Evolutionary conservation across 164 flowering plant species (phyloP), one percentile per base, ranked within the genome.

Genomic region (Dillenia suffruticosa): DNA sequence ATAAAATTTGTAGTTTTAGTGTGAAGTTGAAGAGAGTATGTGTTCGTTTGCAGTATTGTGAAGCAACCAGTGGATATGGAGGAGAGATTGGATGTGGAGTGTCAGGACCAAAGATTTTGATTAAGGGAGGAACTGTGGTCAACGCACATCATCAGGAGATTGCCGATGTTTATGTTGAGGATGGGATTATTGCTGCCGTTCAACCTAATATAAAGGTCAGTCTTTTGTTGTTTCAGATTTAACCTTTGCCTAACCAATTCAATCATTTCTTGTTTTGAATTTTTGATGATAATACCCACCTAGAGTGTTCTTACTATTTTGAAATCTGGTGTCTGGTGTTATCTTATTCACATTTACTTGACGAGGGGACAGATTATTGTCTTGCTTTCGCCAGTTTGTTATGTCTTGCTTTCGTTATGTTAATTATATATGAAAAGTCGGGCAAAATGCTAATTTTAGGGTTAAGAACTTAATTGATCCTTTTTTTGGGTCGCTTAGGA

Each of bases 91-190:
- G 15, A 64, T 62, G 15, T 82, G 92, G 70, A 79, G 83, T 76
- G 2, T 68, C 84, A 4, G 59, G 82, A 15, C 59, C 89, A 26
- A 91, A 87, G 88, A 57, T 95, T 10, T 72, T 95, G 85, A 87
- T 95, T 12, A 90, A 81, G 62, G 99, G 97, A 47, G 99, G 99
- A 47, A 95, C 83, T 9, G 96, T 95, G 49, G 99, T 95, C 9
- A 95, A 95, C 72, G 96, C 99, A 65, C 91, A 92, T 56, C 86
- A 77, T 58, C 83, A 79, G 67, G 82, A 92, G 74, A 58, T 84
- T 61, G 96, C 97, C 54, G 97, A 92, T 85, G 99, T 95, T 61
- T 95, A 88, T 68, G 80, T 95, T 11, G 97, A 92, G 70, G 86
- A 95, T 77, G 99, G 99, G 44, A 69, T 84, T 52, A 78, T 95